Evolutionary conservation across 352 stramenopile genomes (phyloP).

Genomic region (Phytophthora cryptogea): DNA sequence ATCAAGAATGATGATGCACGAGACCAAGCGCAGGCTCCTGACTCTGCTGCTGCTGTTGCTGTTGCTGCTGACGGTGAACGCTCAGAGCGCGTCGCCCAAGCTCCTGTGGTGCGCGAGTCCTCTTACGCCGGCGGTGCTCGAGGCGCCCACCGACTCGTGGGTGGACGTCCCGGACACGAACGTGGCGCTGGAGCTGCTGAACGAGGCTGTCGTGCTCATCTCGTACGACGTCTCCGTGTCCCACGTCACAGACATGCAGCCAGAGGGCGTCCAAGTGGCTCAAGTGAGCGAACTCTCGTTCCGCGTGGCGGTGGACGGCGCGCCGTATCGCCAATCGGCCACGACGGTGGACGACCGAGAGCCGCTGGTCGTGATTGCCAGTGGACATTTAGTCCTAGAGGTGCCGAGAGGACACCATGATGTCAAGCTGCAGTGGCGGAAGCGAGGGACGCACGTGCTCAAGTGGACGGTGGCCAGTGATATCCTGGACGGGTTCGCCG

Average conservation of each 20-base stretch:
- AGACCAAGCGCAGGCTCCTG: conserved; percentile 3
- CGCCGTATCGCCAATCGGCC: conserved; percentile 68
- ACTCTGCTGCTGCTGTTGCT: conserved; percentile 7
- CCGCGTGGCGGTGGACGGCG: conserved; percentile 54
- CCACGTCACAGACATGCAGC: conserved; percentile 30
- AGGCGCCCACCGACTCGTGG: conserved; percentile 46
- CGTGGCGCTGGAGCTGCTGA: conserved; percentile 55
- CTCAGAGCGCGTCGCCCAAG: conserved; percentile 37
- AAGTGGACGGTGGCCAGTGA: conserved; percentile 67
- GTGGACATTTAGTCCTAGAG: conserved; percentile 64
- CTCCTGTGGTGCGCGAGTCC: conserved; percentile 76
- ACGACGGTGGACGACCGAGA: conserved; percentile 68
- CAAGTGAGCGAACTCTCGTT: conserved; percentile 67
- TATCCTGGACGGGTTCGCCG: conserved; percentile 70
- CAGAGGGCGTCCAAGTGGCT: conserved; percentile 11
- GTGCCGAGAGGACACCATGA: conserved; percentile 50
- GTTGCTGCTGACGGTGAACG: neutral
- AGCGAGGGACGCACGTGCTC: conserved; percentile 50
- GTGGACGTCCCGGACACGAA: conserved; percentile 59
- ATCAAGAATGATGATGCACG: conserved; percentile 3
- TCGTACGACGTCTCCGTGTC: conserved; percentile 75
- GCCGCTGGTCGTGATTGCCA: conserved; percentile 51
- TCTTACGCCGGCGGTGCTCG: conserved; percentile 39
- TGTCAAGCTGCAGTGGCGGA: conserved; percentile 74
- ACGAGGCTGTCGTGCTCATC: conserved; percentile 63